phyloP scores from a whole-genome alignment of 352 stramenopile species.

The Globisporangium alternatum region DNA sequence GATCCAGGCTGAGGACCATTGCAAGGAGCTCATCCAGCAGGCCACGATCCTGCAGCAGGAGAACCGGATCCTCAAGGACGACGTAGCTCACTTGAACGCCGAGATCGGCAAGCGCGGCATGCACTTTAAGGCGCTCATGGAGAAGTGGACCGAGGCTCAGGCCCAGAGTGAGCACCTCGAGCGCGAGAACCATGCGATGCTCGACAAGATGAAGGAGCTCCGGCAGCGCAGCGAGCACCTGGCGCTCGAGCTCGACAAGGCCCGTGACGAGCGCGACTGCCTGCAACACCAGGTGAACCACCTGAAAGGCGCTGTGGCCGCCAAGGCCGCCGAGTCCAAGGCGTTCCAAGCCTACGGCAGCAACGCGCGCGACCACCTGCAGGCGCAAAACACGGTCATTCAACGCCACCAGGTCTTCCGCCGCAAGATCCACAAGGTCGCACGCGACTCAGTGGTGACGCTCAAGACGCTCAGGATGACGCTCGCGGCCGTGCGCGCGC shows the following conservation, averaged over 20 bases:
- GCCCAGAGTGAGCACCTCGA: constrained; percentile 57
- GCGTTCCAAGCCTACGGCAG: constrained; percentile 68
- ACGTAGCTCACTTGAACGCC: constrained; percentile 40
- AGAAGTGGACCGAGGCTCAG: constrained; percentile 71
- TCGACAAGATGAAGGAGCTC: constrained; percentile 54
- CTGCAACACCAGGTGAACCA: constrained; percentile 71
- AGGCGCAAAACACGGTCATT: constrained; percentile 49
- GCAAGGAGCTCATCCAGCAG: constrained; percentile 46
- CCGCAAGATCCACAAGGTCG: constrained; percentile 44
- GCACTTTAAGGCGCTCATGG: constrained; percentile 65
- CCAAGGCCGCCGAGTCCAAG: constrained; percentile 66
- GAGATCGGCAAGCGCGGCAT: constrained; percentile 58
- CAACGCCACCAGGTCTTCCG: constrained; percentile 53
- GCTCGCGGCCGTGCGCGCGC: constrained; percentile 40
- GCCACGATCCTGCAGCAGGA: constrained; percentile 51
- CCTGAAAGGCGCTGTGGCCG: constrained; percentile 66
- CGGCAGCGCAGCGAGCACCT: constrained; percentile 34
- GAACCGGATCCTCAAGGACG: constrained; percentile 49
- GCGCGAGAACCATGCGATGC: constrained; percentile 42
- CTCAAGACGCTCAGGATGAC: constrained; percentile 36
- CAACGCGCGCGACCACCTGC: constrained; percentile 59
- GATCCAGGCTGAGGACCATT: constrained; percentile 37
- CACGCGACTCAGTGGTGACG: constrained; percentile 38
- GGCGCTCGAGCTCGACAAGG: constrained; percentile 37
- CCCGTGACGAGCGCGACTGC: constrained; percentile 53